Base-by-base conservation (phyloP, 2,329 filamentous ascomycete species). In the Hypoxylon sp. region DNA sequence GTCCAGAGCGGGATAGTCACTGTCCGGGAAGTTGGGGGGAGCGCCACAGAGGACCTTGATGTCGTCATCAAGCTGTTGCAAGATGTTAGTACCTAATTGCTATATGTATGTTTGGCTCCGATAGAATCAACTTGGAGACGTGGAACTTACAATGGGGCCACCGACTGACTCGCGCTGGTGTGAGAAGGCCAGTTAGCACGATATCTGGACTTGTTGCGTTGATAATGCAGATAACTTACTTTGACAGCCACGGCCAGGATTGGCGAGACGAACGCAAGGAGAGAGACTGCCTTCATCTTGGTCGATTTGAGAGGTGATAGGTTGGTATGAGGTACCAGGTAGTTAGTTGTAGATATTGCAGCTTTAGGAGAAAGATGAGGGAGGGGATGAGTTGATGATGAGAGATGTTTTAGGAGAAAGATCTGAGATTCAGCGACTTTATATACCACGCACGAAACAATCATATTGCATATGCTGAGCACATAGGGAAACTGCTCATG, bases 41-140 rank as follows among this genome's bases (percentile, higher is more conserved):
- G 35, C 50, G 14, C 66, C 69, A 29, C 69, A 71, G 50, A 63
- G 22, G 22, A 63, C 60, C 29, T 50, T 9, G 46, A 71, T 60
- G 26, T 70, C 61, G 26, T 71, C 60, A 10, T 69, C 66, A n/a
- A 13, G 56, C 44, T 60, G 35, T 47, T 55, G 14, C n/a, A n/a
- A 19, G 14, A 2, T 14, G 55, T 69, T 54, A 22, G 19, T 22
- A 22, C 19, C 19, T 22, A 64, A 55, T 26, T 17, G 31, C 5
- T n/a, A 50, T 10, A 1, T 44, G 8, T 44, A n/a, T 9, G 11
- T 8, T 11, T 11, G 17, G 17, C 17, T 44, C 11, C 17, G 11
- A 22, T 44, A 2, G 17, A 22, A 44, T 19, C 8, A 24, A 46
- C 2, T 2, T 13, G 3, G 6, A 8, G 3, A 8, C 10, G 29